Percentiles rank a stretch among this genome's conserved stretches.
phyloP scores from a whole-genome alignment of 176 grass and related monocot genomes.

The Oryza australiensis region DNA sequence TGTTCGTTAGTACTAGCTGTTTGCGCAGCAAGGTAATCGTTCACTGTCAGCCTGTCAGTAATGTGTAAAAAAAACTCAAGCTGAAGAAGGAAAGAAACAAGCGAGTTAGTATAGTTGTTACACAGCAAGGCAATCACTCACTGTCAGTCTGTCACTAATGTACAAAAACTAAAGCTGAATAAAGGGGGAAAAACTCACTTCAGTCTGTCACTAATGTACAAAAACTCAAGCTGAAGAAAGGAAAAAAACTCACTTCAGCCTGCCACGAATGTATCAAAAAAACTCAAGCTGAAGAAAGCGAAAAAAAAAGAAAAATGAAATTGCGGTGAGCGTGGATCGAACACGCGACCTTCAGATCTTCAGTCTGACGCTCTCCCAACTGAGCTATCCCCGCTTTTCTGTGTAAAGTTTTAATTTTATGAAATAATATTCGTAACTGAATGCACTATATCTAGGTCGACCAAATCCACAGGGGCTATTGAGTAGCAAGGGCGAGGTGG shows the following conservation, averaged over 20 bases:
- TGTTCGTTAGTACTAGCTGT: neutral
- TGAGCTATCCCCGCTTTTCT: conserved; percentile 79
- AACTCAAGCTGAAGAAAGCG: no score
- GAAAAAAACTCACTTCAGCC: no score
- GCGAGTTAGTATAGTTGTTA: no score
- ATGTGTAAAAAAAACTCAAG: neutral
- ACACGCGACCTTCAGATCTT: conserved; percentile 86
- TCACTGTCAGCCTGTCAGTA: neutral
- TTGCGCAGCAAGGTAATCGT: neutral
- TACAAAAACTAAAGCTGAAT: neutral
- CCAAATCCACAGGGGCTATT: no score
- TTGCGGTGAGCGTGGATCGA: conserved; percentile 64
- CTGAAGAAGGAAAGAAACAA: neutral
- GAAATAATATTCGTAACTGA: no score
- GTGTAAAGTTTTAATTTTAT: no score
- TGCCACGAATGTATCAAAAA: no score
- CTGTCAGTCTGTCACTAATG: neutral
- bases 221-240: no score
- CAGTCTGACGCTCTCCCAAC: conserved; percentile 86
- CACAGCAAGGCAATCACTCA: neutral
- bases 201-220: neutral
- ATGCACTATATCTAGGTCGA: no score
- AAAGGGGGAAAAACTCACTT: neutral
- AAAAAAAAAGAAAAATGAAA: no score
- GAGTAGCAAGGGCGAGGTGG: no score